Conservation (phyloP, 345 rosid genomes). For the Pseudoturritis turrita region DNA sequence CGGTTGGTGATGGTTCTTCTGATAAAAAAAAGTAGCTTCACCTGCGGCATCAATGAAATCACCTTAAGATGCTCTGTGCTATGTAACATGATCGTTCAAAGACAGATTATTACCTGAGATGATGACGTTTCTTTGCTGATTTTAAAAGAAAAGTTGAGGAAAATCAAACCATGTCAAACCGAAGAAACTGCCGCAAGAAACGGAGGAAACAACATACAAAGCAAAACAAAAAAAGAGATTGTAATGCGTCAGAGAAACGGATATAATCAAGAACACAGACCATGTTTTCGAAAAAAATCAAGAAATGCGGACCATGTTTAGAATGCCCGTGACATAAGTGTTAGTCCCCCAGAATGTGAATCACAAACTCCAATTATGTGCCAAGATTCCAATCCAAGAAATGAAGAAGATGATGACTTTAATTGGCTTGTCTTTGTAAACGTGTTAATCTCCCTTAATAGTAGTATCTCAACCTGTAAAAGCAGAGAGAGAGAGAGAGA, state of each 20-base stretch:
- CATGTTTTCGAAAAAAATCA: background rate
- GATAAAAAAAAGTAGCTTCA: constrained; percentile 5
- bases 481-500: constrained; percentile 29
- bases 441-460: constrained; percentile 22
- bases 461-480: constrained; percentile 17
- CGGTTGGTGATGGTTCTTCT: background rate
- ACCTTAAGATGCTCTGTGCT: background rate
- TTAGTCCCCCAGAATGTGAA: constrained; percentile 6
- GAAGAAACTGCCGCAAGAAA: constrained; percentile 14
- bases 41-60: constrained; percentile 8
- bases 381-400: background rate
- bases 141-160: background rate
- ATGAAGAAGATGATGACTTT: background rate
- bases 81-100: background rate
- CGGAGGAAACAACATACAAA: background rate
- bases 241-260: constrained; percentile 1
- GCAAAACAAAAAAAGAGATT: background rate
- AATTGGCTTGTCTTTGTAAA: constrained; percentile 23
- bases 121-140: constrained; percentile 20
- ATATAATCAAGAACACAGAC: background rate
- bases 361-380: background rate
- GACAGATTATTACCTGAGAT: constrained; percentile 20
- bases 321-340: background rate
- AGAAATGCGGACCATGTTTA: constrained; percentile 20
- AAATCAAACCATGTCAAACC: constrained; percentile 21